Conservation (phyloP, 495 filamentous ascomycete genomes). For the Poronia punctata region DNA sequence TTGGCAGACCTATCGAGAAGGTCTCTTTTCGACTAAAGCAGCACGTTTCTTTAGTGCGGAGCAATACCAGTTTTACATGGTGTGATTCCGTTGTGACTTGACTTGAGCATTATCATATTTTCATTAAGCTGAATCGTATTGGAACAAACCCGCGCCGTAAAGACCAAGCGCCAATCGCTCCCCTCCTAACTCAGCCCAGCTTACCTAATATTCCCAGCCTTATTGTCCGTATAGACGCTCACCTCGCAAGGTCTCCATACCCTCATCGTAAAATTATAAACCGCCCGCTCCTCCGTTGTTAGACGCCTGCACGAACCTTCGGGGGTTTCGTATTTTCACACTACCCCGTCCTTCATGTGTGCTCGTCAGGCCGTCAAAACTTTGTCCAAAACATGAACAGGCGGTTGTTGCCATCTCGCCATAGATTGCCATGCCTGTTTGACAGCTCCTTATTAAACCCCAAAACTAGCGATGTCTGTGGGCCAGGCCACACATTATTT, state of each 20-base stretch:
- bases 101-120: conserved; percentile 8
- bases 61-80: too few relatives aligned
- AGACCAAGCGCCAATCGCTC: conserved; percentile 4
- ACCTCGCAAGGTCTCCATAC: conserved; percentile 8
- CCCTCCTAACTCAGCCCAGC: too few relatives aligned
- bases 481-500: not conserved
- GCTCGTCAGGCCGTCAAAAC: too few relatives aligned
- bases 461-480: not conserved
- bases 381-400: conserved; percentile 1
- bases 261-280: conserved; percentile 7
- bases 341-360: not conserved
- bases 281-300: not conserved
- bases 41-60: too few relatives aligned
- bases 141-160: conserved; percentile 5
- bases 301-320: conserved; percentile 4
- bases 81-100: too few relatives aligned
- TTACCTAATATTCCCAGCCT: not conserved
- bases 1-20: too few relatives aligned
- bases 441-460: not conserved
- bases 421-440: not conserved
- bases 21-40: too few relatives aligned
- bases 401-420: not conserved
- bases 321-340: conserved; percentile 6
- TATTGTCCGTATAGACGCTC: not conserved
- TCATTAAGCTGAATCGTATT: conserved; percentile 4